Base-by-base conservation (phyloP, 495 filamentous ascomycete species). In the Aspergillus steynii region DNA sequence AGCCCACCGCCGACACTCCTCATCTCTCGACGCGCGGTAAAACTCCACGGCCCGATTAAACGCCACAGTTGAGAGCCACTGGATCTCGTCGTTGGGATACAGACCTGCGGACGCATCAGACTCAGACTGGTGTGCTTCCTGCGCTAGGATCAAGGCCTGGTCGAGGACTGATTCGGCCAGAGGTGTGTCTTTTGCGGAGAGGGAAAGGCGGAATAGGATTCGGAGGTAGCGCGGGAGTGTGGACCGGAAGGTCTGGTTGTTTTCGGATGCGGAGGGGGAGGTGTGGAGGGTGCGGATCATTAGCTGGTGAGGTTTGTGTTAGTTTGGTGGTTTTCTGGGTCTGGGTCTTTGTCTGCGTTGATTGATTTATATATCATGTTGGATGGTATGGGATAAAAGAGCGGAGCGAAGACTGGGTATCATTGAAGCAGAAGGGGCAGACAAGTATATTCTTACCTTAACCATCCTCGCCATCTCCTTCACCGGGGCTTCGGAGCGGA, bases 41-140 rank as follows among this genome's bases (percentile, higher is more conserved):
- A 88, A 84, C 61, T 95, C 91, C 26, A 93, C 81, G 0, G 88
- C 88, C 48, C 81, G 84, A 62, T 96, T 96, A 77, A 95, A 96
- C 0, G 87, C 73, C 2, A 82, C 85, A 0, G 84, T 84, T 1
- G 87, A 86, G 31, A 97, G 83, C 88, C 90, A 93, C 64, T 90
- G 85, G 2, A 96, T 74, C 62, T 97, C 93, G 6, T 84, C 82
- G 9, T 72, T 60, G 4, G 90, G 90, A 14, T 12, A 15, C 9
- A 2, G 34, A 37, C 10, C 2, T 12, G 5, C 34, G 10, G 34
- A 7, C 5, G 37, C 3, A 42, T 8, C 7, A 1, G 37, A 10
- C 12, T 8, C 68, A 26, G 8, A 37, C 5, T 48, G 3, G 20
- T 15, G 9, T 25, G 14, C 64, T 28, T 80, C 72, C 29, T 75